These are phyloP conservation scores for Cladophialophora immunda DNA, from an alignment of 2,329 filamentous ascomycete genomes.

Conservation along the genomic window DNA sequence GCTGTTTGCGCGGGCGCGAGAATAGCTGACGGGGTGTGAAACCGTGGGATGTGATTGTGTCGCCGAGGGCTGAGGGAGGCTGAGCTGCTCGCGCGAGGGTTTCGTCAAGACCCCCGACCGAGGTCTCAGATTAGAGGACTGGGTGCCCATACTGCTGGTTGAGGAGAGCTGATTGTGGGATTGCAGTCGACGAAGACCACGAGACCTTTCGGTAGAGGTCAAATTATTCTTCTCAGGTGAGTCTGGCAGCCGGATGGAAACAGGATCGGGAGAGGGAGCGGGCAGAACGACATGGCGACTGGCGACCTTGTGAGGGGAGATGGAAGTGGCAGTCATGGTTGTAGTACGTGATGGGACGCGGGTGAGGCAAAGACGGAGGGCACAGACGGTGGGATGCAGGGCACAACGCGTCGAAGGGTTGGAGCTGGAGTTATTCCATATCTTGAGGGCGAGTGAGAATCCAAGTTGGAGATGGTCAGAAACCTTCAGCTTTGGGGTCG, in stretches of 20 bases:
- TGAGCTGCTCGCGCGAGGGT: slow-evolving; percentile 38
- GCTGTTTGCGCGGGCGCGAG: slow-evolving; percentile 71
- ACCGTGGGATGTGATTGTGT: slow-evolving; percentile 42
- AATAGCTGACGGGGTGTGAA: slow-evolving; percentile 41
- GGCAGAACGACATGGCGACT: slow-evolving; percentile 30
- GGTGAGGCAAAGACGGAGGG: slow-evolving; percentile 14
- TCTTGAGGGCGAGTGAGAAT: slow-evolving; percentile 12
- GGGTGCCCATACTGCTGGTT: slow-evolving; percentile 51
- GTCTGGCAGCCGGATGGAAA: slow-evolving; percentile 32
- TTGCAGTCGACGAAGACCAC: slow-evolving; percentile 75
- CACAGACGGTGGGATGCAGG: slow-evolving; percentile 9
- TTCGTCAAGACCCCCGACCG: slow-evolving; percentile 25
- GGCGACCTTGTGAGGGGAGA: slow-evolving; percentile 38
- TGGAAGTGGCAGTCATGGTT: slow-evolving; percentile 30
- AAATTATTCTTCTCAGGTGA: slow-evolving; percentile 47
- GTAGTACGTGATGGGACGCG: neutral
- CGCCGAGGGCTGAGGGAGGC: slow-evolving; percentile 61
- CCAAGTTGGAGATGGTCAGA: neutral
- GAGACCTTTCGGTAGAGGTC: slow-evolving; percentile 70
- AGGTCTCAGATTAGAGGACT: slow-evolving; percentile 33
- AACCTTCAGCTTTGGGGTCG: slow-evolving; percentile 1
- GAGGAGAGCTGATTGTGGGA: slow-evolving; percentile 74
- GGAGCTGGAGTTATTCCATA: slow-evolving; percentile 17
- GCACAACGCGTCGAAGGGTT: slow-evolving; percentile 24
- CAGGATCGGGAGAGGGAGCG: slow-evolving; percentile 31